Evolutionary conservation across 1,284 basidiomycete species (phyloP), one percentile per base, ranked within the genome.

Genomic region (Ustilago bromivora): DNA sequence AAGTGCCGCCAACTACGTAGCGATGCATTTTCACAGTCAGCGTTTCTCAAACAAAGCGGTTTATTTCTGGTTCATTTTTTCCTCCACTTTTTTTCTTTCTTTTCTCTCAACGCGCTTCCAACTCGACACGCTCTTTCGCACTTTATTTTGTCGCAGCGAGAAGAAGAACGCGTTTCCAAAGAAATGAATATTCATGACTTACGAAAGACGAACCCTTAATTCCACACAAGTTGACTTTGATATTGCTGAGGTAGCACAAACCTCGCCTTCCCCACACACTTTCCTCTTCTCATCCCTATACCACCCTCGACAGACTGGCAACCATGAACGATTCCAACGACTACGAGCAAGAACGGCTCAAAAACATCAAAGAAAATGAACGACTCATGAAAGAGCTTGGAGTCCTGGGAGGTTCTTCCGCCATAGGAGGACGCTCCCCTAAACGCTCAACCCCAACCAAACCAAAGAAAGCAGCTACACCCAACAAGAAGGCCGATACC

Each of bases 311-410:
- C 19, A 41, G 7, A 47, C 5, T 8, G 2, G 19, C 38, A 8
- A 68, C n/a, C 2, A 78, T 78, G 76, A 67, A 61, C 61, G 76
- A 78, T 3, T 57, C 60, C 54, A 78, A 66, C 65, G 76, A 78
- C 47, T 78, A 78, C 63, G 84, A 85, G 78, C 61, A 74, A 38
- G 78, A 84, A 56, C 71, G 84, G 15, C 80, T 81, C 47, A 76
- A 66, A 41, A 85, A 85, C 64, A 85, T 85, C 65, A 73, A 66
- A n/a, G 74, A 81, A 36, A 85, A 85, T 80, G 78, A 83, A 56
- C 54, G 68, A 4, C 74, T 85, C 36, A 75, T 85, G 65, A 76
- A 78, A 23, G 82, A 83, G 63, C 74, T 85, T 11, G 78, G 81
- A 34, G 71, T 85, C 46, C 67, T 74, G 36, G 76, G 74, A 10